Base-by-base conservation (phyloP, 1,284 basidiomycete genomes). In the Hymenochaete sp. region DNA sequence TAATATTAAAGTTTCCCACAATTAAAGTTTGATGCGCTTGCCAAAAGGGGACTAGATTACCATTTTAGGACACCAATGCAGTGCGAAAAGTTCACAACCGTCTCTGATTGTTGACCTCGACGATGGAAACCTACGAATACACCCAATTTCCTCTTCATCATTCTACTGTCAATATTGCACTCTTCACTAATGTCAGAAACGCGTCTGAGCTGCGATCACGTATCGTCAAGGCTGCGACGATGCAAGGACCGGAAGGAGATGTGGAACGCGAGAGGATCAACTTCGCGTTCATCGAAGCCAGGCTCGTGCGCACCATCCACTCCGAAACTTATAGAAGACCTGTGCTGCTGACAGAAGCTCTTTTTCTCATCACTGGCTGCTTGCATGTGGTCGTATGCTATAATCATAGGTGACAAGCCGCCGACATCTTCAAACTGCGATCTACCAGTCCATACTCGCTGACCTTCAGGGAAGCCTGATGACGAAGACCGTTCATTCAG, bases 221-320 rank as follows among this genome's bases (percentile, higher is more conserved):
- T 2, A 80, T 95, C 38, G 70, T 93, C 45, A 67, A 68, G 9
- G 89, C 88, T 0, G 71, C 83, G 3, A 72, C 70, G 2, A 63
- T 75, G 42, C 58, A 67, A 9, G 81, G 82, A 0, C 59, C 62
- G 1, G 72, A 75, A 22, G 88, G 87, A 13, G 76, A 86, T n/a
- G 55, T 54, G 2, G 81, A 87, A 53, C 72, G 87, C 39, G 75
- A 77, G 19, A 72, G 73, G 11, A 71, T 95, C 52, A 88, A 93
- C 59, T 95, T 87, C 65, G 86, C 86, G 0, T 96, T 95, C 63
- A 68, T 97, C 55, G 85, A 95, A 59, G 87, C 86, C 18, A 63
- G 54, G 3, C 57, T 72, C 53, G 74, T 75, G 43, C 61, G 75
- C 19, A 26, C 14, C 16, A 4, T 3, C 6, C 14, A 13, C 16